A percentile compares a stretch with the other conserved stretches of the same genome.
phyloP scores from a whole-genome alignment of 2,329 filamentous ascomycete genomes.

The Talaromyces albobiverticillius region DNA sequence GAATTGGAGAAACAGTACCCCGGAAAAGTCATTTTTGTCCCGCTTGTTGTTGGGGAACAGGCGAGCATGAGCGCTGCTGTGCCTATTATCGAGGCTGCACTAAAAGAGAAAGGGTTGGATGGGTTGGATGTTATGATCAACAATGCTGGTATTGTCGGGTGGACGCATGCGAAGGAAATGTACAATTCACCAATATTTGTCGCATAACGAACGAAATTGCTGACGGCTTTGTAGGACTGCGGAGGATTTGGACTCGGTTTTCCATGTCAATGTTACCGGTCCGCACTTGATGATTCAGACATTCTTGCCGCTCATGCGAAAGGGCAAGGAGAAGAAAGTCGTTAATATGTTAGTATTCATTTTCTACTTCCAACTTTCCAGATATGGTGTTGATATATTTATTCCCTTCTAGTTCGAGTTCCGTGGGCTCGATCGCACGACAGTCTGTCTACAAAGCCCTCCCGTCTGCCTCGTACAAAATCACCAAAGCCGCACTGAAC shows the following conservation, averaged over 20 bases:
- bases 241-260: constrained; percentile 32
- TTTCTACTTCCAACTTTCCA: background rate
- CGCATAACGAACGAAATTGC: background rate
- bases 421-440: constrained; percentile 41
- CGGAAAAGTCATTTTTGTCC: constrained; percentile 32
- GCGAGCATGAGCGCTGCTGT: constrained; percentile 34
- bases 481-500: constrained; percentile 50
- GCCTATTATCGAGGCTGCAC: constrained; percentile 26
- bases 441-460: constrained; percentile 20
- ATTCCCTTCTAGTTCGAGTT: constrained; percentile 32
- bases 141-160: constrained; percentile 25
- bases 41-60: constrained; percentile 36
- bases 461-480: constrained; percentile 39
- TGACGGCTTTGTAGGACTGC: constrained; percentile 23
- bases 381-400: constrained; percentile 1
- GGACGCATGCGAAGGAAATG: constrained; percentile 23
- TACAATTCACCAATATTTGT: background rate
- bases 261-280: constrained; percentile 42
- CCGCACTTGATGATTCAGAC: constrained; percentile 39
- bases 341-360: constrained; percentile 40
- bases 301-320: constrained; percentile 39
- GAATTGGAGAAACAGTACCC: constrained; percentile 29
- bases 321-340: constrained; percentile 42
- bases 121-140: constrained; percentile 36
- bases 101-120: constrained; percentile 26